Percentiles rank a stretch among this genome's conserved stretches.
Evolutionary conservation across 2,329 filamentous ascomycete species (phyloP).

Genomic region (Myrmaecium sp.): DNA sequence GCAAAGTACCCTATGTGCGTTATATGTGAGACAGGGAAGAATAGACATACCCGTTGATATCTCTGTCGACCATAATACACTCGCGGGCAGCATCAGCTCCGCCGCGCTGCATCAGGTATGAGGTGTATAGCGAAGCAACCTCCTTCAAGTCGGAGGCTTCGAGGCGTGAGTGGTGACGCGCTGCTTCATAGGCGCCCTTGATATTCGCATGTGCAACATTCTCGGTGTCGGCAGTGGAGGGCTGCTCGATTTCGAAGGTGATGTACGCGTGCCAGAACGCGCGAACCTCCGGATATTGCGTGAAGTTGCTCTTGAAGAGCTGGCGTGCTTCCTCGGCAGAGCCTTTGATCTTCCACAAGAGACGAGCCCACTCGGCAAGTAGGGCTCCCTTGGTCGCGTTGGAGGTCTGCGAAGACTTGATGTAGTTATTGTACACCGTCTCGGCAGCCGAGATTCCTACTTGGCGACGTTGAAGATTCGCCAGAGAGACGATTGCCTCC

Average conservation of each 20-base stretch:
- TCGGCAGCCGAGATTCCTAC: constrained; percentile 72
- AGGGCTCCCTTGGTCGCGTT: constrained; percentile 71
- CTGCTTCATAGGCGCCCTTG: constrained; percentile 60
- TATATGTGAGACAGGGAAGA: too few relatives aligned
- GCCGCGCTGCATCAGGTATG: constrained; percentile 68
- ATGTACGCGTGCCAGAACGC: constrained; percentile 86
- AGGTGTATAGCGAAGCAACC: constrained; percentile 61
- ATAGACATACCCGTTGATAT: constrained; percentile 60
- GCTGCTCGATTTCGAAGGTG: constrained; percentile 74
- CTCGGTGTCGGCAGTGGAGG: constrained; percentile 48
- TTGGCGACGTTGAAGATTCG: constrained; percentile 72
- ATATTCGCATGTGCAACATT: constrained; percentile 53
- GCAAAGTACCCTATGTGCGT: too few relatives aligned
- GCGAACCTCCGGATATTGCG: constrained; percentile 70
- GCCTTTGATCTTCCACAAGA: constrained; percentile 79
- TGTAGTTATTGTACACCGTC: constrained; percentile 62
- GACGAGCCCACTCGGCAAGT: constrained; percentile 71
- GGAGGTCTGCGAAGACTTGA: constrained; percentile 55
- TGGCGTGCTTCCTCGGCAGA: constrained; percentile 64
- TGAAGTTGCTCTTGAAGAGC: constrained; percentile 65
- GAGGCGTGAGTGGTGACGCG: constrained; percentile 57
- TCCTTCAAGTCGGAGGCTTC: constrained; percentile 52
- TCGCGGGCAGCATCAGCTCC: constrained; percentile 72
- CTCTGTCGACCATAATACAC: constrained; percentile 65
- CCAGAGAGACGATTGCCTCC: constrained; percentile 76